A percentile compares a stretch with the other conserved stretches of the same genome.
These are phyloP conservation scores for Pleurotus platypus DNA, from an alignment of 768 basidiomycete genomes.

Conservation along the genomic window DNA sequence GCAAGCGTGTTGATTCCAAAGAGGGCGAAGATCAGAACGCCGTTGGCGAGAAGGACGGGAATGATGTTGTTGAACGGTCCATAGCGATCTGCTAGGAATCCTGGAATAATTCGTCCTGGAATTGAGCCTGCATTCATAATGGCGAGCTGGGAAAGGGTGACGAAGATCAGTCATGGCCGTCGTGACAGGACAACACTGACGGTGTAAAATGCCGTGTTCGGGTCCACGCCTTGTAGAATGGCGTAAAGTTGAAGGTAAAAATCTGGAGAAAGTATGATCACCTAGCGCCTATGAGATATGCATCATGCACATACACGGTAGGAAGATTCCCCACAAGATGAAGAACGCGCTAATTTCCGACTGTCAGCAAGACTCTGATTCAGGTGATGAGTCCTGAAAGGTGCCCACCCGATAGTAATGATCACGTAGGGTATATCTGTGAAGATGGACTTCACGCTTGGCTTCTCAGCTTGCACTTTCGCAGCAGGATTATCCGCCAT, in stretches of 20 bases:
- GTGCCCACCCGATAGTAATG: conserved; percentile 31
- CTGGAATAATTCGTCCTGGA: conserved; percentile 54
- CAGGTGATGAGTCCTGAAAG: not conserved
- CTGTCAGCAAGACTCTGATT: not conserved
- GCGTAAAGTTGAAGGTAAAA: conserved; percentile 56
- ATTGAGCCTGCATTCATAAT: conserved; percentile 50
- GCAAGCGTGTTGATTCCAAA: conserved; percentile 33
- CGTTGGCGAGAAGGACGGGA: conserved; percentile 34
- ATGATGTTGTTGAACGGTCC: conserved; percentile 51
- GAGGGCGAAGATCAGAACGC: conserved; percentile 42
- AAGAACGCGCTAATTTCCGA: conserved; percentile 29
- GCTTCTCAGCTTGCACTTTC: not conserved
- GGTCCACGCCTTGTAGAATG: conserved; percentile 35
- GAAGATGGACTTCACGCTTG: conserved; percentile 23
- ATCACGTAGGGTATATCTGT: conserved; percentile 34
- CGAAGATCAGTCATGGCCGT: not conserved
- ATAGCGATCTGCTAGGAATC: conserved; percentile 46
- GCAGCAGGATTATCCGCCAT: conserved; percentile 23
- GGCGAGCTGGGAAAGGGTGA: conserved; percentile 30
- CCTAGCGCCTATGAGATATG: not conserved
- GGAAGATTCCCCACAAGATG: conserved; percentile 43
- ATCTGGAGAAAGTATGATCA: conserved; percentile 22
- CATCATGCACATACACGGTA: conserved; percentile 36
- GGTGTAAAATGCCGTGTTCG: conserved; percentile 42
- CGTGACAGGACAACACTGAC: conserved; percentile 20